Evolutionary conservation across 2,329 filamentous ascomycete species (phyloP).

Genomic region (Penicillium sclerotiorum): DNA sequence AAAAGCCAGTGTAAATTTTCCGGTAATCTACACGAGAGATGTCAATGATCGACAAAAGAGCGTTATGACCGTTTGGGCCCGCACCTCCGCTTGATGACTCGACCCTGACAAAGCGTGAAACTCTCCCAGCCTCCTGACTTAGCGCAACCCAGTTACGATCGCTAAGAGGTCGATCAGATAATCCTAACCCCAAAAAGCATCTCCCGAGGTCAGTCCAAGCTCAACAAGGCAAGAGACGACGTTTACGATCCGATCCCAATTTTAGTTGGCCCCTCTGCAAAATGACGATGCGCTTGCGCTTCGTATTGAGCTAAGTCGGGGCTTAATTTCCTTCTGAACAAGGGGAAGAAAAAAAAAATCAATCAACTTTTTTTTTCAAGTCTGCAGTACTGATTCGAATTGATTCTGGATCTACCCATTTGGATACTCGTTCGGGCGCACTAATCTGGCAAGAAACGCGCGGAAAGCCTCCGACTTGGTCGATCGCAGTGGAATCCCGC

Average conservation of each 20-base stretch:
- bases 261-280: constrained; percentile 11
- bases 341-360: not conserved
- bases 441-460: constrained; percentile 2
- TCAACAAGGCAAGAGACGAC: constrained; percentile 27
- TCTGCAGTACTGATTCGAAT: too few relatives aligned
- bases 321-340: too few relatives aligned
- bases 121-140: constrained; percentile 13
- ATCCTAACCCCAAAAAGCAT: constrained; percentile 26
- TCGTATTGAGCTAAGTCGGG: not conserved
- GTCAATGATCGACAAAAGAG: constrained; percentile 21
- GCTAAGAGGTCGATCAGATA: constrained; percentile 32
- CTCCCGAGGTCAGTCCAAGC: not conserved
- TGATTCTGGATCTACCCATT: too few relatives aligned
- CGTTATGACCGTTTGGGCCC: constrained; percentile 25
- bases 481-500: constrained; percentile 15
- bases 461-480: constrained; percentile 16
- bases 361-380: not conserved
- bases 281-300: not conserved
- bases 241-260: constrained; percentile 33
- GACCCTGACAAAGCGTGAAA: constrained; percentile 15
- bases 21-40: not conserved
- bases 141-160: constrained; percentile 17
- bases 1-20: too few relatives aligned
- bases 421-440: too few relatives aligned
- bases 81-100: constrained; percentile 14